Evolutionary conservation across 148 eudicot species (phyloP).

Genomic region (Silene uniflora): DNA sequence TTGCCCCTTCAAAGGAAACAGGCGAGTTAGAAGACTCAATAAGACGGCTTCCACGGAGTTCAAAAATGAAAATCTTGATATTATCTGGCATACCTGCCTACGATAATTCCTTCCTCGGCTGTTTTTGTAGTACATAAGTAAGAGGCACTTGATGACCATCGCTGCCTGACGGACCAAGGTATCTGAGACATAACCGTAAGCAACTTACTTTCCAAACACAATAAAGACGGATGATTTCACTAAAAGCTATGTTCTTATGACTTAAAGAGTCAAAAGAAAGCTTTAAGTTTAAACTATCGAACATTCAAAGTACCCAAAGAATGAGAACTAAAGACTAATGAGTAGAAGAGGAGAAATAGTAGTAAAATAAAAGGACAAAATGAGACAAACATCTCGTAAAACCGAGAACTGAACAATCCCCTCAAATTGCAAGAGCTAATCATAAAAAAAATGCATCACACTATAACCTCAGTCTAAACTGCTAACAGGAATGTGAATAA

Average conservation of each 20-base stretch:
- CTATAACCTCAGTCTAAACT: background rate
- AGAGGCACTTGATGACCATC: slow-evolving; percentile 76
- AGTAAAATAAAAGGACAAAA: background rate
- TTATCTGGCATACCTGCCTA: slow-evolving; percentile 42
- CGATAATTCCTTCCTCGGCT: slow-evolving; percentile 87
- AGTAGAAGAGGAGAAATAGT: background rate
- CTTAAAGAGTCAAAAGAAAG: background rate
- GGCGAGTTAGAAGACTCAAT: background rate
- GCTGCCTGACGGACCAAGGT: slow-evolving; percentile 88
- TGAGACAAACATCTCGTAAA: background rate
- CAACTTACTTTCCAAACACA: background rate
- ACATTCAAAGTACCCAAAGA: background rate
- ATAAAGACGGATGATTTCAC: background rate
- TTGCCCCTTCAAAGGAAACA: slow-evolving; percentile 62
- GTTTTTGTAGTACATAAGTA: slow-evolving; percentile 82
- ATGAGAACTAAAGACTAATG: background rate
- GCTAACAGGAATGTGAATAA: background rate
- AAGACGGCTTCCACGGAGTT: background rate
- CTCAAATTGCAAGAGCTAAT: background rate
- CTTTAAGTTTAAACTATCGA: background rate
- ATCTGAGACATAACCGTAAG: slow-evolving; percentile 47
- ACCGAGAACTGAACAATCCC: background rate
- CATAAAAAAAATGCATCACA: background rate
- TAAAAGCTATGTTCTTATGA: background rate
- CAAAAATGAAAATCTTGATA: background rate